phyloP scores from a whole-genome alignment of 1,284 basidiomycete genomes.

The Neotropicomus parvogracilis region DNA sequence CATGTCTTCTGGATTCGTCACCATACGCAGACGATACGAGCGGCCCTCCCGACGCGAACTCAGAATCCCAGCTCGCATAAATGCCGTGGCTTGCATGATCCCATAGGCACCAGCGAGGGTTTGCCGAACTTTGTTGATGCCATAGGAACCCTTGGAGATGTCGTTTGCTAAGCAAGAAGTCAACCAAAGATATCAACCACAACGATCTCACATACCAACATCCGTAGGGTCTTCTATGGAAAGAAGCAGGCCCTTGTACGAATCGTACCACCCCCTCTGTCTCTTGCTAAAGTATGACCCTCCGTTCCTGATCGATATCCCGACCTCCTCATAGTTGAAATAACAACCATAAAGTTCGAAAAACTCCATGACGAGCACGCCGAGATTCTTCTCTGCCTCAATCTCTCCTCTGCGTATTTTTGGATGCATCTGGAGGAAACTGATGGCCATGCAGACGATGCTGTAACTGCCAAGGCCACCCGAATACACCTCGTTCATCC shows the following conservation, averaged over 20 bases:
- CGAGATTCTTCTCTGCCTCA: slow-evolving; percentile 82
- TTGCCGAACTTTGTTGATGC: slow-evolving; percentile 77
- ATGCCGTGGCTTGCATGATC: slow-evolving; percentile 73
- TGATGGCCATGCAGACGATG: slow-evolving; percentile 90
- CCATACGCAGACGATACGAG: slow-evolving; percentile 43
- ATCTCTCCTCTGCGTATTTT: slow-evolving; percentile 89
- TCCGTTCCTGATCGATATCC: slow-evolving; percentile 83
- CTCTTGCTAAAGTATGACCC: slow-evolving; percentile 84
- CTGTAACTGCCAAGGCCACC: slow-evolving; percentile 94
- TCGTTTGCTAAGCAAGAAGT: slow-evolving; percentile 70
- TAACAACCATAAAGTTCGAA: slow-evolving; percentile 93
- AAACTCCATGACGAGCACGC: slow-evolving; percentile 91
- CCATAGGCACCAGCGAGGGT: slow-evolving; percentile 86
- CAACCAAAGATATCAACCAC: slow-evolving; percentile 6
- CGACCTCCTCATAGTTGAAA: slow-evolving; percentile 91
- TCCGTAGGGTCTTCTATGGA: slow-evolving; percentile 97
- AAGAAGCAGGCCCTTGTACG: slow-evolving; percentile 58
- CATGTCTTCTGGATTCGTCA: slow-evolving; percentile 59
- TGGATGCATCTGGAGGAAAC: slow-evolving; percentile 95
- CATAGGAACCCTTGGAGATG: slow-evolving; percentile 86
- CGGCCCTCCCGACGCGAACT: slow-evolving; percentile 49
- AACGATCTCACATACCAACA: slow-evolving; percentile 53
- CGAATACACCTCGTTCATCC: slow-evolving; percentile 96
- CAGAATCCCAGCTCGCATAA: slow-evolving; percentile 55
- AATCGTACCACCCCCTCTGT: slow-evolving; percentile 75